A percentile compares a stretch with the other conserved stretches of the same genome.
These are phyloP conservation scores for Morella rubra DNA, from an alignment of 306 rosid species.

Conservation along the genomic window DNA sequence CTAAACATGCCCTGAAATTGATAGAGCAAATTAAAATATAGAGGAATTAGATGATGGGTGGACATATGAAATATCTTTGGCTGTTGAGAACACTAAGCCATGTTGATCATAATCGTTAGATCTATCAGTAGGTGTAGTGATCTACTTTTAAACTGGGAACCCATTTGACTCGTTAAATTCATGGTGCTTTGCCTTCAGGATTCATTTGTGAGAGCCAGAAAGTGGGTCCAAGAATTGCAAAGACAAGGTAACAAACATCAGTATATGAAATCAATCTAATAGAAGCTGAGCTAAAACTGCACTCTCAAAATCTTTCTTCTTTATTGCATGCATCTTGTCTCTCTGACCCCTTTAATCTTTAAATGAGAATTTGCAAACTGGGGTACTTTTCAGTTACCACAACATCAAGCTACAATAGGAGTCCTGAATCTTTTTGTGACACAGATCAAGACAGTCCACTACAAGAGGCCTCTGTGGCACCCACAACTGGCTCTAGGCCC, in stretches of 20 bases:
- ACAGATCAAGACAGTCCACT: background rate
- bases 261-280: slow-evolving; percentile 1
- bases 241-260: slow-evolving; percentile 61
- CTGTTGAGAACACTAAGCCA: background rate
- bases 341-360: background rate
- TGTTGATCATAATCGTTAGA: background rate
- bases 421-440: background rate
- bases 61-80: background rate
- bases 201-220: slow-evolving; percentile 72
- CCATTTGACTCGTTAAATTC: slow-evolving; percentile 11
- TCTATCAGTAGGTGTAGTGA: background rate
- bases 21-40: background rate
- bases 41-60: background rate
- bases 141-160: background rate
- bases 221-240: slow-evolving; percentile 84
- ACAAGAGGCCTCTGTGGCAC: background rate
- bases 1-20: background rate
- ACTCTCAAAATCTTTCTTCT: background rate
- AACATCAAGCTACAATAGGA: background rate
- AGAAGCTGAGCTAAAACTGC: slow-evolving; percentile 9
- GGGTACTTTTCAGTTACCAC: background rate
- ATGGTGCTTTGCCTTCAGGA: slow-evolving; percentile 49
- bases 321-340: background rate
- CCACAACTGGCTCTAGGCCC: background rate
- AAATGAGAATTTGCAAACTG: background rate